A percentile compares a stretch with the other conserved stretches of the same genome.
Evolutionary conservation across 2,329 filamentous ascomycete species (phyloP).

Genomic region (Nectriaceae sp.): DNA sequence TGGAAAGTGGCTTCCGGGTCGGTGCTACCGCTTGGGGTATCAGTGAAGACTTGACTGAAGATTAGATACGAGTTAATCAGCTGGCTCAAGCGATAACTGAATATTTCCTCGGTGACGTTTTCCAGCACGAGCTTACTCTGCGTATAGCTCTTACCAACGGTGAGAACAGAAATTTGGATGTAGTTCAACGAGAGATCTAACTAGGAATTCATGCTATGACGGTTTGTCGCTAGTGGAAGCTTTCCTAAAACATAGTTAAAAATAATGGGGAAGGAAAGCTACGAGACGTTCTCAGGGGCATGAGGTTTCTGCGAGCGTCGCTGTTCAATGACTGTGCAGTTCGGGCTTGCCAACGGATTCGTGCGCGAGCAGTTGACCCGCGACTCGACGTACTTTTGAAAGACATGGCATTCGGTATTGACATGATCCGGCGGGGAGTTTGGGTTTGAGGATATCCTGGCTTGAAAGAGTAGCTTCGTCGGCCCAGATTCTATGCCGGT

Average conservation of each 20-base stretch:
- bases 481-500: background rate
- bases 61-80: conserved; percentile 14
- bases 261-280: background rate
- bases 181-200: background rate
- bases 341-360: background rate
- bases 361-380: conserved; percentile 5
- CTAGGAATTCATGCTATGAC: background rate
- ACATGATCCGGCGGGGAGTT: no score
- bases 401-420: background rate
- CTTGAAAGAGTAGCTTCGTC: conserved; percentile 4
- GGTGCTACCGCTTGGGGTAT: background rate
- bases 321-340: conserved; percentile 11
- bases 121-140: no score
- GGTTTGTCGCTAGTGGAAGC: background rate
- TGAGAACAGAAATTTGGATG: background rate
- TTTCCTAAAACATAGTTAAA: background rate
- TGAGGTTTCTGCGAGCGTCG: background rate
- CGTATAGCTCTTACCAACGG: no score
- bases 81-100: conserved; percentile 9
- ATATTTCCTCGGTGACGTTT: no score
- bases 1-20: background rate
- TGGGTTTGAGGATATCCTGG: background rate
- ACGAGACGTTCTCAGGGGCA: background rate
- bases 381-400: conserved; percentile 15
- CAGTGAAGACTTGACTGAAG: conserved; percentile 3